Conservation (phyloP, 257 asterid species). For the Penstemon eatonii region DNA sequence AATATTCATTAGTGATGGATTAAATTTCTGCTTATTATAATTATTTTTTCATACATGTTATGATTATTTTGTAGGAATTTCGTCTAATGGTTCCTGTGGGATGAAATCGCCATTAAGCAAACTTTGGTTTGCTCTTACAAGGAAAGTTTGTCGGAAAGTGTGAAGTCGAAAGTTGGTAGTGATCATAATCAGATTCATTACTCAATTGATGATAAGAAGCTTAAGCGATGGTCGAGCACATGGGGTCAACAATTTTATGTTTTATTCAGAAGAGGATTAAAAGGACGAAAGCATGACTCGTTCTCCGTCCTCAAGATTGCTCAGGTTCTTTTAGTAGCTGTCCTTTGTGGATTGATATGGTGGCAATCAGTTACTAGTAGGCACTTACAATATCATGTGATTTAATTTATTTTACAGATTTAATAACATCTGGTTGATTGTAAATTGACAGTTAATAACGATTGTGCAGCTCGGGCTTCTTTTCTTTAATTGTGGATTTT, state of each 20-base stretch:
- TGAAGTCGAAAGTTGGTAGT: conserved; percentile 31
- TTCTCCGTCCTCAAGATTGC: conserved; percentile 43
- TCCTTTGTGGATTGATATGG: conserved; percentile 50
- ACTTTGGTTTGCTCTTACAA: conserved; percentile 40
- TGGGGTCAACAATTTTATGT: conserved; percentile 60
- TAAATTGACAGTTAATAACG: background rate
- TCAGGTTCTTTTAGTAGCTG: conserved; percentile 41
- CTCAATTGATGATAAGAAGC: conserved; percentile 25
- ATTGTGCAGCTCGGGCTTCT: conserved; percentile 48
- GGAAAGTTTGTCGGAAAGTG: conserved; percentile 29
- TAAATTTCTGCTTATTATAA: background rate
- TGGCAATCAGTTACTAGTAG: conserved; percentile 41
- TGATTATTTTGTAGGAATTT: conserved; percentile 36
- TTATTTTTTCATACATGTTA: background rate
- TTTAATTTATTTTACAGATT: background rate
- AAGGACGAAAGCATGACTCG: conserved; percentile 50
- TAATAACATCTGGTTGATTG: background rate
- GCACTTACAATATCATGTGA: conserved; percentile 59
- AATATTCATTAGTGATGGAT: background rate
- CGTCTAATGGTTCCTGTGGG: conserved; percentile 37
- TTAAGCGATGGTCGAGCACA: conserved; percentile 42
- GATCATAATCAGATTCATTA: conserved; percentile 18
- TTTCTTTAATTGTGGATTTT: conserved; percentile 44
- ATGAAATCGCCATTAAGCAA: conserved; percentile 42
- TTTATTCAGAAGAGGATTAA: conserved; percentile 47